Conservation (phyloP, 2,329 filamentous ascomycete genomes). For the Beauveria australis region DNA sequence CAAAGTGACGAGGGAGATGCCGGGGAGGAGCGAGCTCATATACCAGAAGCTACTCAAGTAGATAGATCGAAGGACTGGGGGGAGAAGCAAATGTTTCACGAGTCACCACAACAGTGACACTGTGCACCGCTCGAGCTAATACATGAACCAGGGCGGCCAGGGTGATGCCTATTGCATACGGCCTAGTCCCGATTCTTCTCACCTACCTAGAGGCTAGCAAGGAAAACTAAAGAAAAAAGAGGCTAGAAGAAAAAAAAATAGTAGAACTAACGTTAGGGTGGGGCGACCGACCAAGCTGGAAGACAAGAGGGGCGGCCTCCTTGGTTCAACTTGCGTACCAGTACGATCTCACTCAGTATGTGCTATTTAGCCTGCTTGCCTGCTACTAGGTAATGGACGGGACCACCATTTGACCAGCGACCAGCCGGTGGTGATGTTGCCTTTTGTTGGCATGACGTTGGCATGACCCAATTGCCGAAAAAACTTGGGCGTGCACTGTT, state of each 20-base stretch:
- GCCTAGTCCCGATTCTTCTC: not conserved
- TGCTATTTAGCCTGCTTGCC: too few species aligned
- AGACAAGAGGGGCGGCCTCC: not conserved
- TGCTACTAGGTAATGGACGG: too few species aligned
- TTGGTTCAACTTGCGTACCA: too few species aligned
- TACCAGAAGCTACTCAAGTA: not conserved
- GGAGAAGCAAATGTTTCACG: not conserved
- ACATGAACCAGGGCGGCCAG: too few species aligned
- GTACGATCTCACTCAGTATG: too few species aligned
- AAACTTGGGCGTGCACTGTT: not conserved
- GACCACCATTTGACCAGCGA: too few species aligned
- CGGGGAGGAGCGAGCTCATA: constrained; percentile 6
- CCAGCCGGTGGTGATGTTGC: not conserved
- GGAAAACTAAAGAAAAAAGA: too few species aligned
- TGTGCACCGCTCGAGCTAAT: not conserved
- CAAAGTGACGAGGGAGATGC: not conserved
- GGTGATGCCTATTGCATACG: not conserved
- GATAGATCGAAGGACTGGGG: not conserved
- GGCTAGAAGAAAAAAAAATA: not conserved
- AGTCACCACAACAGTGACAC: not conserved
- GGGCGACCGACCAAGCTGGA: constrained; percentile 1
- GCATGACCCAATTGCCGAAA: constrained; percentile 8
- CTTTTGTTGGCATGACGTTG: constrained; percentile 4
- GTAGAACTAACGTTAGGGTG: not conserved
- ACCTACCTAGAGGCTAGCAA: too few species aligned